Percentiles rank a stretch among this genome's conserved stretches.
Conservation (phyloP, 1,284 basidiomycete species). For the Microbotryomycetes sp. region DNA sequence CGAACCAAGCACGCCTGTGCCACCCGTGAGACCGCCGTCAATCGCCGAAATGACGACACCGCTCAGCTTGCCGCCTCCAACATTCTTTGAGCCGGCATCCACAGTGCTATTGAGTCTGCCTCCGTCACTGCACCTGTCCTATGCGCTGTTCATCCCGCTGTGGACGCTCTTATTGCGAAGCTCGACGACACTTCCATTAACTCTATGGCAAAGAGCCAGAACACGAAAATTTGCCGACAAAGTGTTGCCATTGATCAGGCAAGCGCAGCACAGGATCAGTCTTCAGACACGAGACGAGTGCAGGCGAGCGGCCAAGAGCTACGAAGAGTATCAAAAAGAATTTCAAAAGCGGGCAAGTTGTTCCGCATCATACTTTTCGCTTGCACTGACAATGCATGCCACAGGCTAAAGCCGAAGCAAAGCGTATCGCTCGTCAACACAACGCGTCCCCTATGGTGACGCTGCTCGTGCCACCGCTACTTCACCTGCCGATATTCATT, state of each 20-base stretch:
- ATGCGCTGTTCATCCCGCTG: constrained; percentile 68
- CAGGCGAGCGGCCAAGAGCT: constrained; percentile 51
- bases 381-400: not conserved
- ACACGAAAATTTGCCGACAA: constrained; percentile 58
- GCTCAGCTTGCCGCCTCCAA: constrained; percentile 11
- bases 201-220: constrained; percentile 67
- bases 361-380: not conserved
- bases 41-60: constrained; percentile 15
- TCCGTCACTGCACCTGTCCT: constrained; percentile 40
- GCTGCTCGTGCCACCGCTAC: constrained; percentile 55
- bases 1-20: not conserved
- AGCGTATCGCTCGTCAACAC: constrained; percentile 54
- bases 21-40: constrained; percentile 2
- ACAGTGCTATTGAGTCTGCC: constrained; percentile 30
- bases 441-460: constrained; percentile 55
- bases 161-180: constrained; percentile 61
- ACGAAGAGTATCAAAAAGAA: constrained; percentile 45
- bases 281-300: constrained; percentile 47
- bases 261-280: constrained; percentile 46
- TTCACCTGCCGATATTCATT: constrained; percentile 67
- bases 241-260: constrained; percentile 59
- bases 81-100: constrained; percentile 25
- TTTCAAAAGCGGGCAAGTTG: constrained; percentile 40
- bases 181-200: constrained; percentile 61
- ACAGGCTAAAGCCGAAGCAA: constrained; percentile 53